phyloP scores from a whole-genome alignment of 2,329 filamentous ascomycete species.

The Teratosphaeria zuluensis region DNA sequence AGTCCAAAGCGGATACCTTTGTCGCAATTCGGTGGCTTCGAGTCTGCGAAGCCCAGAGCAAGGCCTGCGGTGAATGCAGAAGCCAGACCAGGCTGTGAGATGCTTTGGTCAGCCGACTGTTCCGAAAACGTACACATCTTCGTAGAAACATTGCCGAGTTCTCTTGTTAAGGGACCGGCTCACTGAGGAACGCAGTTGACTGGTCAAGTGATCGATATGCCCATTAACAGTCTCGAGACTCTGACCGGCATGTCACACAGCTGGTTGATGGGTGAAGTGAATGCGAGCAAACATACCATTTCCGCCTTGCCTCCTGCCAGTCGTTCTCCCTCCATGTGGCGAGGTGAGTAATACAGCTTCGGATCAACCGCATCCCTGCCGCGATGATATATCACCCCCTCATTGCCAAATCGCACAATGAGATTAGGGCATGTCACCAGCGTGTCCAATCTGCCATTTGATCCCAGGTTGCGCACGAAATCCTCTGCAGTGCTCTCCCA shows the following conservation, averaged over 20 bases:
- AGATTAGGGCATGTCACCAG: constrained; percentile 27
- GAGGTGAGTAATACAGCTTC: constrained; percentile 23
- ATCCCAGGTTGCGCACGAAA: constrained; percentile 26
- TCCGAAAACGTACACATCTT: neutral
- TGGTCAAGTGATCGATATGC: no score
- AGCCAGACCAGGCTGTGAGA: constrained; percentile 16
- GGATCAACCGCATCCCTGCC: constrained; percentile 26
- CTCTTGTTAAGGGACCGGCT: no score
- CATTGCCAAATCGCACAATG: constrained; percentile 25
- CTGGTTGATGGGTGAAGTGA: neutral
- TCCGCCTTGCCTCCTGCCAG: no score
- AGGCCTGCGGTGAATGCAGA: constrained; percentile 26
- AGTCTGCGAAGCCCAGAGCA: constrained; percentile 23
- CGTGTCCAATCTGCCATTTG: constrained; percentile 25
- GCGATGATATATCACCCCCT: constrained; percentile 25
- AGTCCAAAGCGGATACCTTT: constrained; percentile 22
- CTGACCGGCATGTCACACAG: neutral
- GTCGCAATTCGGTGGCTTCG: constrained; percentile 19
- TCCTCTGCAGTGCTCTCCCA: constrained; percentile 26
- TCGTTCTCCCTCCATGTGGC: constrained; percentile 14
- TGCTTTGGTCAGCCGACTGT: constrained; percentile 2
- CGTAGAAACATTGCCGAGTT: neutral
- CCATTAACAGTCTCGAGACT: neutral
- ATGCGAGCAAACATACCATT: constrained; percentile 1
- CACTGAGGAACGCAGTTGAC: no score